A percentile compares a stretch with the other conserved stretches of the same genome.
These are phyloP conservation scores for Nakazawaea ishiwadae DNA, from an alignment of 805 yeast genomes.

Conservation along the genomic window DNA sequence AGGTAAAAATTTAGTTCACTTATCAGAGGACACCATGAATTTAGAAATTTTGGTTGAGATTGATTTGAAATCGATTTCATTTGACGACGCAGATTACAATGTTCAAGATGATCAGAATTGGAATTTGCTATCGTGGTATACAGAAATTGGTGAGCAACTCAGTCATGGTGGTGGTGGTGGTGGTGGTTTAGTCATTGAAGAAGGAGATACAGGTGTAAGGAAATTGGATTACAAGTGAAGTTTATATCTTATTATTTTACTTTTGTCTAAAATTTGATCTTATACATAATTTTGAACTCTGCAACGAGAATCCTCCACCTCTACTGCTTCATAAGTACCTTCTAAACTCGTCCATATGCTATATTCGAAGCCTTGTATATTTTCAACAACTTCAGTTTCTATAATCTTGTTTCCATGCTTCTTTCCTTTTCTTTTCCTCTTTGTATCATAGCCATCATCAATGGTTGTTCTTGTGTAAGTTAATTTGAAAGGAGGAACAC, in stretches of 20 bases:
- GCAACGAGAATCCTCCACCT: constrained; percentile 84
- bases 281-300: constrained; percentile 25
- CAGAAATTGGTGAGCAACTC: not conserved
- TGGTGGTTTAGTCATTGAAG: not conserved
- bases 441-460: constrained; percentile 22
- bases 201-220: no score
- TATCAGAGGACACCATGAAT: not conserved
- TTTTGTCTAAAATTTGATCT: no score
- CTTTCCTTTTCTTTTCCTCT: constrained; percentile 20
- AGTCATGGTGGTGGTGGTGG: no score
- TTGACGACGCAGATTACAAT: no score
- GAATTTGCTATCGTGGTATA: not conserved
- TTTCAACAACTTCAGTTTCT: constrained; percentile 57
- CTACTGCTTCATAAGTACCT: constrained; percentile 92
- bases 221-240: not conserved
- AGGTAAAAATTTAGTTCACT: not conserved
- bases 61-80: no score
- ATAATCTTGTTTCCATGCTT: constrained; percentile 34
- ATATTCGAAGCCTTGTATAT: constrained; percentile 66
- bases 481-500: constrained; percentile 86
- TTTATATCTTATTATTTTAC: no score
- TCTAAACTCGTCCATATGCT: constrained; percentile 75
- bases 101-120: not conserved
- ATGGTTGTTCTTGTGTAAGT: constrained; percentile 75
- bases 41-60: not conserved